Conservation (phyloP, 495 filamentous ascomycete genomes). For the Hapsidospora chrysogenum region DNA sequence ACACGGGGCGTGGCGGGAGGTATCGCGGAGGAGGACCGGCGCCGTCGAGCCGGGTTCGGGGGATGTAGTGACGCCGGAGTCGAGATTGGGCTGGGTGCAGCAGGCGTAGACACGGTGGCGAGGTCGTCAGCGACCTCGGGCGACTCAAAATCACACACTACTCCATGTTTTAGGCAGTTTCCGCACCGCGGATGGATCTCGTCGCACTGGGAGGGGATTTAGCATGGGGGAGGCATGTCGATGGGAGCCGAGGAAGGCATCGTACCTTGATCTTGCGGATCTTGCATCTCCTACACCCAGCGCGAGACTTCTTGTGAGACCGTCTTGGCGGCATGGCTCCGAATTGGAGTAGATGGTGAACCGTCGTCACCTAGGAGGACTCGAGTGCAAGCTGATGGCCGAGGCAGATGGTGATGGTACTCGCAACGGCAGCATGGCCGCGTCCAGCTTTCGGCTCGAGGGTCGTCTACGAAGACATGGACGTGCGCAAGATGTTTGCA, state of each 20-base stretch:
- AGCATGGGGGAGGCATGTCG: constrained; percentile 2
- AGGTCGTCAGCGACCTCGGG: constrained; percentile 21
- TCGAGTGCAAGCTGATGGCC: no score
- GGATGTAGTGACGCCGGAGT: background rate
- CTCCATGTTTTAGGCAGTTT: constrained; percentile 47
- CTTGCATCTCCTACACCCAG: constrained; percentile 45
- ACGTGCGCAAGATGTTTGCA: no score
- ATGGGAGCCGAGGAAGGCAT: no score
- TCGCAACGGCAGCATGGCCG: no score
- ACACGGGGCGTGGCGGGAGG: constrained; percentile 3
- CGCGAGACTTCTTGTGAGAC: constrained; percentile 46
- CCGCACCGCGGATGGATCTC: constrained; percentile 44
- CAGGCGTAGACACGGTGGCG: constrained; percentile 7
- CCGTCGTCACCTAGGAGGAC: no score
- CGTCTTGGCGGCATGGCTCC: constrained; percentile 37
- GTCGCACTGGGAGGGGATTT: constrained; percentile 31
- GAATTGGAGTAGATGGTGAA: no score
- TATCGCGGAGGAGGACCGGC: background rate
- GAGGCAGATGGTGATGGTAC: no score
- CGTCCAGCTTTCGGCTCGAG: no score
- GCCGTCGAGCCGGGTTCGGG: background rate
- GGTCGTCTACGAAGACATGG: no score
- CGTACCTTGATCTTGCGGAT: constrained; percentile 44
- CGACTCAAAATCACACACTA: constrained; percentile 42
- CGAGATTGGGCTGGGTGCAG: background rate